A percentile compares a stretch with the other conserved stretches of the same genome.
Conservation (phyloP, 116 monocot species). For the Zostera marina region DNA sequence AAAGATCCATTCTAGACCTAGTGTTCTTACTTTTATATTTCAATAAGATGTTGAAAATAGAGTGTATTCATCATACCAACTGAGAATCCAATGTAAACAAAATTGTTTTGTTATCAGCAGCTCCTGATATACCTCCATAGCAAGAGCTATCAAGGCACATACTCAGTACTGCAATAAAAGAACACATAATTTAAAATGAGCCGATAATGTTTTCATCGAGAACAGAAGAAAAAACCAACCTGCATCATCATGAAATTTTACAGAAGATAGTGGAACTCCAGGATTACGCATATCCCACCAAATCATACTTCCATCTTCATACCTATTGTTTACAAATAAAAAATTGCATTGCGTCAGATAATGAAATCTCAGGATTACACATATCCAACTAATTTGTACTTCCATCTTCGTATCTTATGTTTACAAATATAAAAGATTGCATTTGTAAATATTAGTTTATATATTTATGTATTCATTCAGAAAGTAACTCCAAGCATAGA, state of each 20-base stretch:
- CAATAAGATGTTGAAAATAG: not conserved
- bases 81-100: conserved; percentile 44
- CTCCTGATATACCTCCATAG: conserved; percentile 60
- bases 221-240: conserved; percentile 19
- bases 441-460: too few species aligned
- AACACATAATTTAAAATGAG: not conserved
- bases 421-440: too few species aligned
- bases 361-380: not conserved
- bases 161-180: conserved; percentile 44
- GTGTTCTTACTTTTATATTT: too few species aligned
- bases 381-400: too few species aligned
- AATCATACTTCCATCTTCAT: conserved; percentile 98
- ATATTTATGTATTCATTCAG: too few species aligned
- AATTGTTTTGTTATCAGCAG: conserved; percentile 64
- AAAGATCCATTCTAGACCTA: too few species aligned
- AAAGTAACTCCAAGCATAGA: too few species aligned
- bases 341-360: not conserved
- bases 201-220: not conserved
- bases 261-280: conserved; percentile 30
- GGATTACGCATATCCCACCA: conserved; percentile 90
- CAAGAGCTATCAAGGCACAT: conserved; percentile 50
- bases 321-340: conserved; percentile 23
- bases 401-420: too few species aligned
- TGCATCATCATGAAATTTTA: conserved; percentile 79
- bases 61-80: conserved; percentile 27